A percentile compares a stretch with the other conserved stretches of the same genome.
Conservation (phyloP, 2,329 filamentous ascomycete species). For the Zopfia rhizophila region DNA sequence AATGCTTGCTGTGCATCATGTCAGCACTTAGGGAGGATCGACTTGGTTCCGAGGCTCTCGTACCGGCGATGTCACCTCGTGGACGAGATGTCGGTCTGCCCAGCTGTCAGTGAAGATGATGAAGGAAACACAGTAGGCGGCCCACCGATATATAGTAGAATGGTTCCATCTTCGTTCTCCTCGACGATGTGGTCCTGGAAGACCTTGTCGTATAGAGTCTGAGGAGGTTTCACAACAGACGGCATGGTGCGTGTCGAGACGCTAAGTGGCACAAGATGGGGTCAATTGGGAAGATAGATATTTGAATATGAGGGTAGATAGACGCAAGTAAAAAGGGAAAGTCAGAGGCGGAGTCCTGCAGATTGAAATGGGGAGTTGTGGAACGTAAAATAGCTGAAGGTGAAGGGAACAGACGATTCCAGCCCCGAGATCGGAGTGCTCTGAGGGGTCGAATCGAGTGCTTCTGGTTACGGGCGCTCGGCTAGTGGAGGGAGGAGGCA, state of each 20-base stretch:
- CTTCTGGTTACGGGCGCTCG: too few species aligned
- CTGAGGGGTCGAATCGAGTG: background rate
- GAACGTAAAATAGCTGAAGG: background rate
- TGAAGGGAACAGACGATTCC: background rate
- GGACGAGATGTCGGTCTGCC: slow-evolving; percentile 90
- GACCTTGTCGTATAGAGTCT: slow-evolving; percentile 98
- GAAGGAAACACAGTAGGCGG: slow-evolving; percentile 17
- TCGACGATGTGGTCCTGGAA: slow-evolving; percentile 94
- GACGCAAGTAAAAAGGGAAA: slow-evolving; percentile 2
- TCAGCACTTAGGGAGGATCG: slow-evolving; percentile 18
- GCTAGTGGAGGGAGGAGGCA: too few species aligned
- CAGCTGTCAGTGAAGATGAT: slow-evolving; percentile 32
- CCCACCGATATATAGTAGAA: slow-evolving; percentile 91
- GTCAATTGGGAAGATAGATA: slow-evolving; percentile 18
- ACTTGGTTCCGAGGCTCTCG: slow-evolving; percentile 45
- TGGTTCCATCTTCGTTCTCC: slow-evolving; percentile 91
- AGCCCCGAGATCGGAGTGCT: slow-evolving; percentile 1
- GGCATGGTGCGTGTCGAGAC: slow-evolving; percentile 71
- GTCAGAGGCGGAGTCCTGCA: background rate
- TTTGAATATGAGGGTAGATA: slow-evolving; percentile 3
- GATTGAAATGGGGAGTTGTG: slow-evolving; percentile 7
- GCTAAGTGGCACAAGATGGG: slow-evolving; percentile 28
- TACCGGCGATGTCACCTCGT: slow-evolving; percentile 97
- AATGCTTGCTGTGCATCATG: slow-evolving; percentile 80
- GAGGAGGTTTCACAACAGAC: slow-evolving; percentile 74